Percentiles rank a stretch among this genome's conserved stretches.
These are phyloP conservation scores for Boletus calvinii DNA, from an alignment of 1,284 basidiomycete genomes.

Conservation along the genomic window DNA sequence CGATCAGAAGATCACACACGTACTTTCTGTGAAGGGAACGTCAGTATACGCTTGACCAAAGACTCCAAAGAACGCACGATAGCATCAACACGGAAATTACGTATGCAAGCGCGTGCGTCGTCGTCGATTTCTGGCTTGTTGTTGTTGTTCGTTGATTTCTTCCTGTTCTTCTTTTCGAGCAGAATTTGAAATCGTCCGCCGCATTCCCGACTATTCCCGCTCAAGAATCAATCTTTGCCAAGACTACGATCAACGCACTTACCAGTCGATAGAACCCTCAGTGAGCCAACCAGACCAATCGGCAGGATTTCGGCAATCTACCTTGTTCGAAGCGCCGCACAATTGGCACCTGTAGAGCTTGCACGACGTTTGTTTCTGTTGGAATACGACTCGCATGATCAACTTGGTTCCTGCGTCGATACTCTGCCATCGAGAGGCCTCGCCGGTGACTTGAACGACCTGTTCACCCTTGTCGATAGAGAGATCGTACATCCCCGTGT, in stretches of 20 bases:
- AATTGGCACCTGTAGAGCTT: slow-evolving; percentile 24
- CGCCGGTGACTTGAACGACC: slow-evolving; percentile 25
- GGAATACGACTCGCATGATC: slow-evolving; percentile 26
- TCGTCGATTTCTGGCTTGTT: slow-evolving; percentile 20
- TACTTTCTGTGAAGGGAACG: slow-evolving; percentile 18
- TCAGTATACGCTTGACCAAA: slow-evolving; percentile 6
- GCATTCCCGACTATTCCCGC: slow-evolving; percentile 15
- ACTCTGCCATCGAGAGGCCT: slow-evolving; percentile 23
- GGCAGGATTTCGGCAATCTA: slow-evolving; percentile 16
- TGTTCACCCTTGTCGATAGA: slow-evolving; percentile 24
- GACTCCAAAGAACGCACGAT: slow-evolving; percentile 12
- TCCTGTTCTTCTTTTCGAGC: slow-evolving; percentile 22
- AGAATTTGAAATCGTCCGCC: slow-evolving; percentile 29
- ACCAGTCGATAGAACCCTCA: slow-evolving; percentile 29
- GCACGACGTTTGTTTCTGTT: slow-evolving; percentile 24
- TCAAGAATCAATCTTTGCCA: background rate
- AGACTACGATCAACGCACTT: background rate
- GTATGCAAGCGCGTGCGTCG: slow-evolving; percentile 26
- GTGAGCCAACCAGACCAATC: slow-evolving; percentile 31
- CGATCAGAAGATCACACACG: slow-evolving; percentile 1
- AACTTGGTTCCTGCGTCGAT: slow-evolving; percentile 28
- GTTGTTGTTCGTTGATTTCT: background rate
- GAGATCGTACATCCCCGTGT: slow-evolving; percentile 25
- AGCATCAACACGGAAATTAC: slow-evolving; percentile 27
- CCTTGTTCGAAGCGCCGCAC: slow-evolving; percentile 21